Evolutionary conservation across 2,329 filamentous ascomycete species (phyloP).

Genomic region (Fusarium sp.): DNA sequence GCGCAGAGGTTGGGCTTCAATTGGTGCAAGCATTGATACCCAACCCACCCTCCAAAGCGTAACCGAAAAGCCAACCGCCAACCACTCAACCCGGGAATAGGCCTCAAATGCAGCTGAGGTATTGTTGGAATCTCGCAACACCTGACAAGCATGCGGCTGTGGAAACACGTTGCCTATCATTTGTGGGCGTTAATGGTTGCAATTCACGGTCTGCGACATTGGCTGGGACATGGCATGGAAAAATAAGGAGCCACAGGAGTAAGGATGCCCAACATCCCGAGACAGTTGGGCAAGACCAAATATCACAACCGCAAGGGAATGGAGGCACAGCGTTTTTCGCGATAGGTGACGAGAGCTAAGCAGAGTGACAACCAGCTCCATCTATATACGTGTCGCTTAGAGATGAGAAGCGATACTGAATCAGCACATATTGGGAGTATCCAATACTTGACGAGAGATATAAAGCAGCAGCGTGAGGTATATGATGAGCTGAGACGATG

Average conservation of each 20-base stretch:
- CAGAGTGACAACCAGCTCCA: conserved; percentile 40
- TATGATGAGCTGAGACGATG: conserved; percentile 32
- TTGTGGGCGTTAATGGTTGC: conserved; percentile 39
- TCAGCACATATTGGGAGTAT: conserved; percentile 38
- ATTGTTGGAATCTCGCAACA: conserved; percentile 40
- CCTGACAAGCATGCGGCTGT: conserved; percentile 37
- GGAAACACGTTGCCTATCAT: conserved; percentile 48
- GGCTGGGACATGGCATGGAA: conserved; percentile 37
- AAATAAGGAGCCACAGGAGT: conserved; percentile 36
- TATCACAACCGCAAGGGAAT: conserved; percentile 36
- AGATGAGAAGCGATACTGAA: conserved; percentile 38
- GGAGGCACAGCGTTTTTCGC: conserved; percentile 33
- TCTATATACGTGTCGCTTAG: conserved; percentile 47
- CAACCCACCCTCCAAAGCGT: conserved; percentile 50
- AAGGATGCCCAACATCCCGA: conserved; percentile 45
- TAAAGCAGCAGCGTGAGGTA: conserved; percentile 43
- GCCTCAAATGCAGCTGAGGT: conserved; percentile 44
- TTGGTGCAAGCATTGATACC: conserved; percentile 57
- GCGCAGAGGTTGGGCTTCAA: conserved; percentile 54
- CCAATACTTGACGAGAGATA: conserved; percentile 45
- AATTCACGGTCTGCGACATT: conserved; percentile 23
- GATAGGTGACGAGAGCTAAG: conserved; percentile 30
- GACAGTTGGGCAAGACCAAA: conserved; percentile 40
- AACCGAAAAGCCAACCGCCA: conserved; percentile 26
- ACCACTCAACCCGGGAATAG: conserved; percentile 22